phyloP scores from a whole-genome alignment of 2,329 filamentous ascomycete species.

The Cryphonectria nitschkei region DNA sequence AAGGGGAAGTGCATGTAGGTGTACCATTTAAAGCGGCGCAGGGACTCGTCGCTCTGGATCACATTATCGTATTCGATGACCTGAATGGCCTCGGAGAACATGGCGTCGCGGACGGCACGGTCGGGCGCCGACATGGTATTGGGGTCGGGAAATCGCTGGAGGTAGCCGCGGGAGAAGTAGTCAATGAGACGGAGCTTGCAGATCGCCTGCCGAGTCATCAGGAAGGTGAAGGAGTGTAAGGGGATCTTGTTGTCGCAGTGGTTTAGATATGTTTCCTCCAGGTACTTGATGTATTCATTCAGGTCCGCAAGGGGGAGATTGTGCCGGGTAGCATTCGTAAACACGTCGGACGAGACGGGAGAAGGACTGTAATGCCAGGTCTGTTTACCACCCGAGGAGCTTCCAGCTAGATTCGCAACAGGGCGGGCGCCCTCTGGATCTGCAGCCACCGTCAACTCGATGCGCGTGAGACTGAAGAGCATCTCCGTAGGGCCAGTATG shows the following conservation, averaged over 20 bases:
- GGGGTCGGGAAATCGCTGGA: conserved; percentile 38
- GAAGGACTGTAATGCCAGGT: conserved; percentile 39
- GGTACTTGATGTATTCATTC: conserved; percentile 57
- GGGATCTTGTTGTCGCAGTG: conserved; percentile 63
- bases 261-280: conserved; percentile 59
- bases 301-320: conserved; percentile 54
- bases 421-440: conserved; percentile 46
- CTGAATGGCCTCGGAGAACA: conserved; percentile 58
- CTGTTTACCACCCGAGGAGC: conserved; percentile 17
- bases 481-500: conserved; percentile 61
- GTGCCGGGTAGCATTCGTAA: conserved; percentile 54
- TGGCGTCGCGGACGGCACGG: conserved; percentile 50
- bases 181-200: conserved; percentile 60
- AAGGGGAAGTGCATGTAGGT: conserved; percentile 63
- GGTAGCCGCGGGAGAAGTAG: conserved; percentile 53
- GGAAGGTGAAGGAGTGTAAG: conserved; percentile 60
- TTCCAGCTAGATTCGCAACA: conserved; percentile 10
- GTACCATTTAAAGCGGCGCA: conserved; percentile 62
- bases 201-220: conserved; percentile 59
- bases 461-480: conserved; percentile 60
- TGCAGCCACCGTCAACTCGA: conserved; percentile 61
- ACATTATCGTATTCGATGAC: conserved; percentile 64
- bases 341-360: conserved; percentile 47
- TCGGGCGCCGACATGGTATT: conserved; percentile 42
- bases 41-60: conserved; percentile 53